Base-by-base conservation (phyloP, 2,329 filamentous ascomycete species). In the Calonectria pseudoturangicola region DNA sequence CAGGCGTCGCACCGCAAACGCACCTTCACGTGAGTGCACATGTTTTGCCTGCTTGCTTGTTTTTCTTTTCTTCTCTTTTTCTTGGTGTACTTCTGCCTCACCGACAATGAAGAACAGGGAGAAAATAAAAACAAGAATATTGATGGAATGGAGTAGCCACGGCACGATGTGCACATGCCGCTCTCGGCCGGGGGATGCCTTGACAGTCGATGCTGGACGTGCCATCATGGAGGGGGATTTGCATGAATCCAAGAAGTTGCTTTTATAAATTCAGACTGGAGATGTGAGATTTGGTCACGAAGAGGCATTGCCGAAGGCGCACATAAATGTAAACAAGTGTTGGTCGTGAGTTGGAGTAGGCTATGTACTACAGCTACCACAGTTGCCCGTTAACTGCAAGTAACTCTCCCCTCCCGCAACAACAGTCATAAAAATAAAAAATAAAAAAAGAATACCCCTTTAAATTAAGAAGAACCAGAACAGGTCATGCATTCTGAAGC, bases 1-100 rank as follows among this genome's bases (percentile, higher is more conserved):
- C 50, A 70, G 41, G 56, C 39, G 62, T 45, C 41, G 60, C 68
- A 70, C 28, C 62, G 68, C 12, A 66, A 51, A 33, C 68, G 68
- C 21, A 70, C 30, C 28, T 66, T 65, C 12, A 65, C 33, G 50
- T 60, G 62, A 39, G 41, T 50, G 62, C 68, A 70, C 68, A 70
- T 70, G 21, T 21, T 15, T 15, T 41, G 33, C 27, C 18, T 28
- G 28, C n/a, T 15, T 43, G 27, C 16, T 16, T 27, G 36, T 25
- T 25, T 36, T 25, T 27, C 10, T 9, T 47, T 30, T 50, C 13
- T 9, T 16, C 21, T 28, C 16, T 54, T 18, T 18, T 6, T 15
- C 18, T 50, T 47, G 10, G 39, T 36, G 33, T 36, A 36, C 10
- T 58, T 58, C 39, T 16, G 30, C 9, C 25, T 10, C n/a, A 5